Conservation (phyloP, 495 filamentous ascomycete genomes). For the Friedmanniomyces endolithicus region DNA sequence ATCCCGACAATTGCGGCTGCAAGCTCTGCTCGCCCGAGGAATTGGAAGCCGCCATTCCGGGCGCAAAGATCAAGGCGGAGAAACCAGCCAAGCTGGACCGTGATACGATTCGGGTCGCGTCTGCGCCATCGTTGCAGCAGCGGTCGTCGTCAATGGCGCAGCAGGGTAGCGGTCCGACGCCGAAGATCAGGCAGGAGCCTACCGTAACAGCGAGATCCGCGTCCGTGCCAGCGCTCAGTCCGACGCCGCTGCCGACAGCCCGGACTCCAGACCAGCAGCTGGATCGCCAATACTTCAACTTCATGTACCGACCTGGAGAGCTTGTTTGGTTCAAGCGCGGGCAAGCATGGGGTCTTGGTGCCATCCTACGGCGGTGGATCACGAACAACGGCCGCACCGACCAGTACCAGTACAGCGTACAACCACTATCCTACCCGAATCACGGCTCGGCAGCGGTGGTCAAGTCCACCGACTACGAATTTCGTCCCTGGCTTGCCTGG, state of each 20-base stretch:
- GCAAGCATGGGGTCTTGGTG: slow-evolving; percentile 44
- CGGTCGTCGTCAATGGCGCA: neutral
- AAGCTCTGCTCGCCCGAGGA: slow-evolving; percentile 40
- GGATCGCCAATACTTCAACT: slow-evolving; percentile 34
- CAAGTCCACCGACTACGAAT: slow-evolving; percentile 29
- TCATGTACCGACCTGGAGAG: slow-evolving; percentile 46
- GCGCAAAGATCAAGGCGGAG: slow-evolving; percentile 15
- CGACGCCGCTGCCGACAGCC: slow-evolving; percentile 31
- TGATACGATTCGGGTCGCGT: neutral
- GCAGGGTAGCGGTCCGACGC: neutral
- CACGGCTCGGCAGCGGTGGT: slow-evolving; percentile 26
- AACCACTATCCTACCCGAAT: slow-evolving; percentile 42
- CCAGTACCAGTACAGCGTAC: slow-evolving; percentile 34
- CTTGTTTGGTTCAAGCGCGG: slow-evolving; percentile 47
- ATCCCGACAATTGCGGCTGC: slow-evolving; percentile 47
- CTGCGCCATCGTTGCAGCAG: neutral
- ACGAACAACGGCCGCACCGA: slow-evolving; percentile 12
- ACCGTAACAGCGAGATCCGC: neutral
- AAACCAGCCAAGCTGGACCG: slow-evolving; percentile 22
- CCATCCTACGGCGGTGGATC: slow-evolving; percentile 33
- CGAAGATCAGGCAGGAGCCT: slow-evolving; percentile 11
- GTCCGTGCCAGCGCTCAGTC: slow-evolving; percentile 14
- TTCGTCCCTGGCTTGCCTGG: slow-evolving; percentile 54
- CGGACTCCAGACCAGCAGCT: slow-evolving; percentile 34
- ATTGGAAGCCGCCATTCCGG: slow-evolving; percentile 22